Evolutionary conservation across 2,329 filamentous ascomycete genomes (phyloP), one percentile per base, ranked within the genome.

Genomic region (Ceratocystis huliohia): DNA sequence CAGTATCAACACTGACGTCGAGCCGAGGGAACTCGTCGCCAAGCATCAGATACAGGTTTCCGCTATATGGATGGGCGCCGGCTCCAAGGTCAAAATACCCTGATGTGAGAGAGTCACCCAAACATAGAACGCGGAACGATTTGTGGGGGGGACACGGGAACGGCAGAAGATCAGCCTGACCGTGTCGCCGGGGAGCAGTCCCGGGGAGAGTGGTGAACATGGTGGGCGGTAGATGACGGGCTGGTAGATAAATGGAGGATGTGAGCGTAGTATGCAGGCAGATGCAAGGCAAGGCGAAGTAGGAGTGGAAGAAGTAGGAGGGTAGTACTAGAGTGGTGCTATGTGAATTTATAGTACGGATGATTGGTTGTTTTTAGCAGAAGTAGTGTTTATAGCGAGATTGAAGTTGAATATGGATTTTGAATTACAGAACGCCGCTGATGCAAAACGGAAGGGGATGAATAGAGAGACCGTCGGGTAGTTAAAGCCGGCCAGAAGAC

Each of bases 101-200:
- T 13, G 77, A 78, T 5, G 85, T 87, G 59, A 88, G 79, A 48
- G 83, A 86, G 77, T 86, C 79, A 73, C 84, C 84, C 73, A 87
- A 84, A 76, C 84, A 86, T 68, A 87, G 79, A 71, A 87, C 80
- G 71, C 79, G 77, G 33, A 84, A 76, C 37, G 75, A 73, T 65
- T 71, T 72, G 33, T 45, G 48, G 22, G 33, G 37, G 8, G 41
- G 20, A n/a, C 50, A 37, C 4, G 50, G 50, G 17, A 59, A 57
- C 5, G 20, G 37, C 61, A 48, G 7, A 2, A 28, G 5, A 17
- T 45, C 41, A 45, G 63, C 20, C 46, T 30, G 41, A 33, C 46
- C 61, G 48, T 65, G 63, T 44, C 61, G 66, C 22, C n/a, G 44
- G 25, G 62, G 53, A 15, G 41, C 56, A 7, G 59, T 48, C 8